These are phyloP conservation scores for Lentinula detonsa DNA, from an alignment of 768 basidiomycete species.

Conservation along the genomic window DNA sequence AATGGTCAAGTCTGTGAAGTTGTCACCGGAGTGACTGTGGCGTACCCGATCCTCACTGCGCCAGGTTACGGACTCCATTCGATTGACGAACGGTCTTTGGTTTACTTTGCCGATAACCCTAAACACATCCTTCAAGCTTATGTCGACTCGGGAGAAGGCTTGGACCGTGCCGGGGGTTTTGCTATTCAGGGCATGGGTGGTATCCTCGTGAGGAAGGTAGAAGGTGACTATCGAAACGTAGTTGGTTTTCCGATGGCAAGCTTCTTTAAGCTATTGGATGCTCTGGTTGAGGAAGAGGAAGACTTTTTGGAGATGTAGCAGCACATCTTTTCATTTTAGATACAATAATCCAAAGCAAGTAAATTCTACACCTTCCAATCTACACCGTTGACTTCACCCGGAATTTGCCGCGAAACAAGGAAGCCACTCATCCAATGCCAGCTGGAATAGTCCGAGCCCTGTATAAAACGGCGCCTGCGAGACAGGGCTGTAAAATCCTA, in stretches of 20 bases:
- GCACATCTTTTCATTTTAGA: neutral
- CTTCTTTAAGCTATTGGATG: constrained; percentile 69
- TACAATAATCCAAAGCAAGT: neutral
- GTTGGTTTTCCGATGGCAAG: constrained; percentile 90
- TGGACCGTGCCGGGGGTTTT: constrained; percentile 90
- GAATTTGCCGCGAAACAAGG: constrained; percentile 29
- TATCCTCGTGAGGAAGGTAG: constrained; percentile 74
- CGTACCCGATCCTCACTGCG: constrained; percentile 67
- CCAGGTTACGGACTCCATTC: constrained; percentile 75
- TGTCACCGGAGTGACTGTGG: constrained; percentile 87
- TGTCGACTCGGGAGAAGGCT: constrained; percentile 78
- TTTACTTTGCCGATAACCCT: constrained; percentile 68
- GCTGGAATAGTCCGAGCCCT: constrained; percentile 38
- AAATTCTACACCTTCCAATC: neutral
- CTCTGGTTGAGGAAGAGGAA: constrained; percentile 67
- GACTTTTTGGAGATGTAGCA: constrained; percentile 56
- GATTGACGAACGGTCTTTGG: constrained; percentile 77
- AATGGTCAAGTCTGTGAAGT: constrained; percentile 88
- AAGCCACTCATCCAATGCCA: constrained; percentile 43
- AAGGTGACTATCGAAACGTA: constrained; percentile 87
- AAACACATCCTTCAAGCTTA: constrained; percentile 65
- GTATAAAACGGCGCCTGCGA: constrained; percentile 40
- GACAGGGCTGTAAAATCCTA: constrained; percentile 45
- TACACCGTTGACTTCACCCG: no score
- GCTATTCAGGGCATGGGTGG: constrained; percentile 90